These are phyloP conservation scores for Colletotrichum sp. DNA, from an alignment of 2,329 filamentous ascomycete species.

Conservation along the genomic window DNA sequence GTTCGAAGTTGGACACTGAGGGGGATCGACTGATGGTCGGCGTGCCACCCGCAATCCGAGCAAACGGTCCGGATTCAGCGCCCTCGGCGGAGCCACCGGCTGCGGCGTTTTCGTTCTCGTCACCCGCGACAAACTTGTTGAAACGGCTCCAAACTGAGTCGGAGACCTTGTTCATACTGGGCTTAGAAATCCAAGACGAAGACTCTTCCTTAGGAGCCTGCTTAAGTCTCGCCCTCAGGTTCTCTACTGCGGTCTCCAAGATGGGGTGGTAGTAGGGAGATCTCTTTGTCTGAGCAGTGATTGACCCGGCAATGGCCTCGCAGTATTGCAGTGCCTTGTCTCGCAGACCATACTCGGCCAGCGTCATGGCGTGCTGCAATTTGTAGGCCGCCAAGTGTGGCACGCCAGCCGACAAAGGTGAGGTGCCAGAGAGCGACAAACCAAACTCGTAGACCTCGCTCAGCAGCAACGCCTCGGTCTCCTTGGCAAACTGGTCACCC, in stretches of 20 bases:
- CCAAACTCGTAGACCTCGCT: constrained; percentile 97
- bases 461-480: constrained; percentile 87
- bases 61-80: constrained; percentile 77
- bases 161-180: constrained; percentile 94
- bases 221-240: constrained; percentile 81
- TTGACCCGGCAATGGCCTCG: constrained; percentile 77
- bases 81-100: constrained; percentile 61
- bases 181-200: constrained; percentile 91
- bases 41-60: constrained; percentile 77
- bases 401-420: constrained; percentile 58
- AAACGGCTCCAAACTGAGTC: constrained; percentile 91
- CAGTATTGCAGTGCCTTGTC: constrained; percentile 91
- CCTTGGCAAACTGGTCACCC: constrained; percentile 74
- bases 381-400: constrained; percentile 93
- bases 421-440: constrained; percentile 69
- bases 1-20: constrained; percentile 73
- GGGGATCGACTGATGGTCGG: constrained; percentile 77
- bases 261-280: constrained; percentile 85
- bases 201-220: constrained; percentile 84
- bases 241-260: constrained; percentile 79
- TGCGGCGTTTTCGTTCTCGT: constrained; percentile 74
- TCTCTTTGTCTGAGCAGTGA: constrained; percentile 80
- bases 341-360: constrained; percentile 84
- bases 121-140: constrained; percentile 94
- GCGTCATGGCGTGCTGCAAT: constrained; percentile 80